Evolutionary conservation across 768 basidiomycete genomes (phyloP), one percentile per base, ranked within the genome.

Genomic region (Dictyophora rubrovolvata): DNA sequence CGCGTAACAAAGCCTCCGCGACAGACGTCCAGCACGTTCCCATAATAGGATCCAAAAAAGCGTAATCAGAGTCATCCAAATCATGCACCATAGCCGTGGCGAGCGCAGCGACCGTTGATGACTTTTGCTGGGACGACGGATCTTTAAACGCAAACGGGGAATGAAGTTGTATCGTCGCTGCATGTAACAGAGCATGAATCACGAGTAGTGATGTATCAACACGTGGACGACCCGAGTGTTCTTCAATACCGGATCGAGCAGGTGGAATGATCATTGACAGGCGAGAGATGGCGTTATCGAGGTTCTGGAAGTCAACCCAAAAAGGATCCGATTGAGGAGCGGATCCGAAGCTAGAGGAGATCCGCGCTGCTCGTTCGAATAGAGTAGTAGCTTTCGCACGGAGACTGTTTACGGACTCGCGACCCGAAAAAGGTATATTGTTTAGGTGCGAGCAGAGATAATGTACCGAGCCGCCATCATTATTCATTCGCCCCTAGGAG

Each of bases 351-450:
- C 71, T 77, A 21, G 77, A 75, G 7, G 77, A 75, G 17, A 87
- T 69, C 58, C 75, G 73, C 62, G 84, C 79, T 35, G 88, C 86
- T 50, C 80, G 80, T 54, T 87, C 79, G 64, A 85, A 85, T 21
- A 91, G 76, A 11, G 85, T 78, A n/a, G 88, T 83, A 17, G 86
- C 86, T 70, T 90, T 90, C 55, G 78, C 84, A 62, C 85, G 82
- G 63, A 87, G 71, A 12, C 87, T 82, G 50, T 77, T 73, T 9
- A 85, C 84, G 69, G 84, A 88, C 36, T 81, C 81, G 53, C 75
- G 77, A 53, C 67, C 70, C 53, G 72, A 67, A 36, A 75, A 72
- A 5, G 79, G 76, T 37, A 80, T 71, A 56, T 79, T 81, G 36
- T 79, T 83, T 56, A 80, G 69, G 52, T 68, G 69, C 14, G 67